phyloP scores from a whole-genome alignment of 495 filamentous ascomycete species.

The Rhypophila decipiens region DNA sequence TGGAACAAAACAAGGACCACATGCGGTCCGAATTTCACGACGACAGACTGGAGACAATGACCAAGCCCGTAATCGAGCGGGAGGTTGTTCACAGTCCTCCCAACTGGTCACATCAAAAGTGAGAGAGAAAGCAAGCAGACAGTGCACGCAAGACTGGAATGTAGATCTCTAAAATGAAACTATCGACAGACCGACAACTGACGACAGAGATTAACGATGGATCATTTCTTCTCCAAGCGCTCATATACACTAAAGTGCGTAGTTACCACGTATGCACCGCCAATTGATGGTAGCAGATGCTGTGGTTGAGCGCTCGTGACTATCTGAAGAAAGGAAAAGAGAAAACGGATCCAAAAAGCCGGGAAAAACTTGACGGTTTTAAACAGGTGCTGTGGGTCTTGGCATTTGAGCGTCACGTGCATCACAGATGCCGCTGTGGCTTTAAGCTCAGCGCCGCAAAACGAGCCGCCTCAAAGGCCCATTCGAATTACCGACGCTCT shows the following conservation, averaged over 20 bases:
- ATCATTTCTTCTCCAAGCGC: conserved; percentile 45
- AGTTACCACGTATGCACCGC: conserved; percentile 28
- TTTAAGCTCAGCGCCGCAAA: neutral
- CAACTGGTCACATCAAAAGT: too few species aligned
- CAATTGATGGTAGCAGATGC: conserved; percentile 28
- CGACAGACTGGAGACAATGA: too few species aligned
- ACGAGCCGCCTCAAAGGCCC: conserved; percentile 4
- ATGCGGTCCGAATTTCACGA: too few species aligned
- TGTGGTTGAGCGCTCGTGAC: conserved; percentile 37
- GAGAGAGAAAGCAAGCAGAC: conserved; percentile 1
- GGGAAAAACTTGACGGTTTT: conserved; percentile 4
- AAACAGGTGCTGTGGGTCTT: conserved; percentile 11
- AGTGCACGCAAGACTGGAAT: conserved; percentile 24
- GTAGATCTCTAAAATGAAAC: conserved; percentile 57
- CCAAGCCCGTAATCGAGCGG: too few species aligned
- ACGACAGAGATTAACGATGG: conserved; percentile 55
- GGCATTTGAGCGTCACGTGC: conserved; percentile 7
- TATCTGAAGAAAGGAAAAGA: conserved; percentile 42
- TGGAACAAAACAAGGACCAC: too few species aligned
- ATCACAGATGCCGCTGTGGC: neutral
- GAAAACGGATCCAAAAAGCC: conserved; percentile 14
- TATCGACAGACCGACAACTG: conserved; percentile 44
- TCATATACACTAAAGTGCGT: conserved; percentile 35
- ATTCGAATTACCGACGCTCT: conserved; percentile 19
- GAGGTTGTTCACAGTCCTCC: too few species aligned